phyloP scores from a whole-genome alignment of 345 rosid species.

The Adansonia digitata region DNA sequence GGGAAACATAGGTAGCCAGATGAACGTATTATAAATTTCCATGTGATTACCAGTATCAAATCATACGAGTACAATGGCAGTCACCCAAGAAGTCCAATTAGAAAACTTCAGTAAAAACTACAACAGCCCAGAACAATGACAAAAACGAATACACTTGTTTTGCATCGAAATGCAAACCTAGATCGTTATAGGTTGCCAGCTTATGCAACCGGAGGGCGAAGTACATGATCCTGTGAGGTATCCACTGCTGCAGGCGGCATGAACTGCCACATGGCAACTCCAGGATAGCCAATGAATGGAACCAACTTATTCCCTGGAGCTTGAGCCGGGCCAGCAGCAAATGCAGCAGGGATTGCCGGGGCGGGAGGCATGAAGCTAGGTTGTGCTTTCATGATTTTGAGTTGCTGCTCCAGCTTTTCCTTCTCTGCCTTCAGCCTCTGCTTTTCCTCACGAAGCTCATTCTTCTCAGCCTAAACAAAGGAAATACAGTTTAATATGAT shows the following conservation, averaged over 20 bases:
- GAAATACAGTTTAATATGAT: background rate
- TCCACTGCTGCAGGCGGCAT: constrained; percentile 94
- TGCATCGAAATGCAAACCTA: constrained; percentile 36
- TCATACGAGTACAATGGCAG: constrained; percentile 20
- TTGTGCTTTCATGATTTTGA: constrained; percentile 58
- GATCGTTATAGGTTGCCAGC: constrained; percentile 14
- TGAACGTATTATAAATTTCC: constrained; percentile 53
- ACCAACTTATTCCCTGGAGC: constrained; percentile 85
- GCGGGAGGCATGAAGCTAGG: constrained; percentile 61
- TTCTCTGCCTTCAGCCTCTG: constrained; percentile 57
- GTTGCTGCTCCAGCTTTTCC: constrained; percentile 65
- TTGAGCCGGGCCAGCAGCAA: constrained; percentile 73
- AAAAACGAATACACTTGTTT: constrained; percentile 35
- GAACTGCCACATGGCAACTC: constrained; percentile 99
- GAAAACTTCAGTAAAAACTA: constrained; percentile 30
- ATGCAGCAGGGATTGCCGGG: constrained; percentile 58
- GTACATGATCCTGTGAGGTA: constrained; percentile 95
- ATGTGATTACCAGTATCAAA: constrained; percentile 29
- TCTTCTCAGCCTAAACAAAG: constrained; percentile 67
- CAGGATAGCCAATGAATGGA: constrained; percentile 86
- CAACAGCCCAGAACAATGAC: constrained; percentile 31
- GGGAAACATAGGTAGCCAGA: background rate
- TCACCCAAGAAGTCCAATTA: constrained; percentile 45
- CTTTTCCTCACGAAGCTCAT: constrained; percentile 72
- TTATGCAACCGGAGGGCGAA: constrained; percentile 88